Base-by-base conservation (phyloP, 192 early-diverging fungal species). In the Blastocladiella britannica region DNA sequence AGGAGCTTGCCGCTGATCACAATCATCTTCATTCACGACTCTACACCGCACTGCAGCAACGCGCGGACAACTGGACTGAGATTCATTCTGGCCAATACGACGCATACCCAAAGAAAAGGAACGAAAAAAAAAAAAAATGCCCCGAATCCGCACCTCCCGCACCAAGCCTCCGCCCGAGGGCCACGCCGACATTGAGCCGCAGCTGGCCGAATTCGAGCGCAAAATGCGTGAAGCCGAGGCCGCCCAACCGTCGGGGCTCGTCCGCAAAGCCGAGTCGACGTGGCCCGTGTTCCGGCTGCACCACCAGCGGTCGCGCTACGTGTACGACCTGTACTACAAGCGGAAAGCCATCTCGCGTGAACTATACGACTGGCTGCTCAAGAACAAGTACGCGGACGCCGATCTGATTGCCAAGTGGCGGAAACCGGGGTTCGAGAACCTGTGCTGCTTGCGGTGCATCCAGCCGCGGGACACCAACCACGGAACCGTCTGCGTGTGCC, bases 171-270 rank as follows among this genome's bases (percentile, higher is more conserved):
- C 89, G 27, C 94, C 94, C 25, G 88, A 88, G 29, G 95, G 93
- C 12, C 96, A 87, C 75, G 91, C 90, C 57, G 85, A 91, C 47
- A 84, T 99, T 28, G 93, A 99, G 65, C 89, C 91, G 4, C 93
- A 86, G 7, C 72, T 99, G 28, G 65, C 65, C 25, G 93, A 99
- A 61, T 84, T 96, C 64, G 82, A 83, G 27, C 73, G 78, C 57
- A 90, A 89, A 71, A 94, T 98, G 90, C 82, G 90, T 58, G 95
- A 98, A 92, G 92, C 85, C 63, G 94, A 98, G 65, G 95, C 91
- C 67, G 93, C 94, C 59, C 75, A 86, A 7, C 82, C 85, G 59
- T 84, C 91, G 60, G 91, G 89, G 53, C 95, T 93, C 67, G n/a
- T n/a, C n/a, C 85, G 95, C 65, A 86, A 86, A 63, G 77, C 82